Conservation (phyloP, 23 red algal species). For the Cyanidiococcus yangmingshanensis region DNA sequence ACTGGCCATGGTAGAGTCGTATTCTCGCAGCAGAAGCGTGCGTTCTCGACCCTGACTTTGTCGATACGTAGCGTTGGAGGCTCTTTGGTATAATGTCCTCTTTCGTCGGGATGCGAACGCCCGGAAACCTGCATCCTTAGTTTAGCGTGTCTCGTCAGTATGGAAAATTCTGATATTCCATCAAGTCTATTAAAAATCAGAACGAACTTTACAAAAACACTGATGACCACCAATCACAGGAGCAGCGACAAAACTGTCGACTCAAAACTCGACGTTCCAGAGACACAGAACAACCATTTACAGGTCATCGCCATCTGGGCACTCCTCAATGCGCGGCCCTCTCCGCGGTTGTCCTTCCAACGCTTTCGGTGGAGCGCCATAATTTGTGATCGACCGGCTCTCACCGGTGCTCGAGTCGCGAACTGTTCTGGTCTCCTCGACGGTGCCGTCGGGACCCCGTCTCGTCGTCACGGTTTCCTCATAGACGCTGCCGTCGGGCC, state of each 20-base stretch:
- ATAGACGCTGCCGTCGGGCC: constrained; percentile 16
- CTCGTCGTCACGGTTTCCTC: constrained; percentile 14
- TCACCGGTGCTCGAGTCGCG: constrained; percentile 14
- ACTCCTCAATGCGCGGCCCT: constrained; percentile 7
- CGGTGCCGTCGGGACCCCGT: background rate
- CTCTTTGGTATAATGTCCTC: too few relatives aligned
- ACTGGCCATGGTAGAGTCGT: too few relatives aligned
- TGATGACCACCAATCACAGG: background rate
- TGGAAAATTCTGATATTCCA: background rate
- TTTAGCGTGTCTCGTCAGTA: background rate
- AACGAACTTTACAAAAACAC: background rate
- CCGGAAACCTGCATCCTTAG: too few relatives aligned
- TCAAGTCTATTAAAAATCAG: background rate
- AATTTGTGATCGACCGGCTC: background rate
- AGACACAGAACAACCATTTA: background rate
- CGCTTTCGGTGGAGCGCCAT: background rate
- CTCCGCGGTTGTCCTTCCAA: background rate
- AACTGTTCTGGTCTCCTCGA: background rate
- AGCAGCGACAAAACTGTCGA: too few relatives aligned
- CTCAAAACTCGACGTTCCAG: background rate
- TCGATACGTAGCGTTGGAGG: too few relatives aligned
- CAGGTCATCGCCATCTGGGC: background rate
- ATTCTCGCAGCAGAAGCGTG: too few relatives aligned
- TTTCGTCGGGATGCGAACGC: too few relatives aligned
- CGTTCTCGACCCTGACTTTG: too few relatives aligned